A percentile compares a stretch with the other conserved stretches of the same genome.
Evolutionary conservation across 163 green algal species (phyloP).

Genomic region (Chlamydomonas reinhardtii): DNA sequence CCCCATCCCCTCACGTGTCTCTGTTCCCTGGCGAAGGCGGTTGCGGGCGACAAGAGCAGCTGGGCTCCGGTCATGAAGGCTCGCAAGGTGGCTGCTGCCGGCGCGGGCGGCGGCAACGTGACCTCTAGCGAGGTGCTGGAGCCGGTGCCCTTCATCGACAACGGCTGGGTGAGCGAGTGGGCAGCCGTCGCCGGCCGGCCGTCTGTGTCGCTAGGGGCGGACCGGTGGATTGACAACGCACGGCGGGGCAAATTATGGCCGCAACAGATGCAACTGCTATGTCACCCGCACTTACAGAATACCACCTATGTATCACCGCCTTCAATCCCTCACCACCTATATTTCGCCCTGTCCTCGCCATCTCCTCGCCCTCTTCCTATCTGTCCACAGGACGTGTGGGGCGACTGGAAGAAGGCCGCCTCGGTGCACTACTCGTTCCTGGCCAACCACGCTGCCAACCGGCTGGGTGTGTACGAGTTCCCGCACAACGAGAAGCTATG

Average conservation of each 20-base stretch:
- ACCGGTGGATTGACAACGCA: too few relatives aligned
- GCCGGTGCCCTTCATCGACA: slow-evolving; percentile 33
- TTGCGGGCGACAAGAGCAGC: slow-evolving; percentile 14
- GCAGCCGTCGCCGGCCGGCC: too few relatives aligned
- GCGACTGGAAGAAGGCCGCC: slow-evolving; percentile 34
- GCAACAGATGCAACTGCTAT: too few relatives aligned
- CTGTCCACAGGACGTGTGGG: slow-evolving; percentile 35
- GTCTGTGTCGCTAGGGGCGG: too few relatives aligned
- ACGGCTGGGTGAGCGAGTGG: slow-evolving; percentile 27
- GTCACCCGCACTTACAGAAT: too few relatives aligned
- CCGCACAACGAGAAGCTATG: slow-evolving; percentile 37
- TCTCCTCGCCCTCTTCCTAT: too few relatives aligned
- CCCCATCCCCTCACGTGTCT: too few relatives aligned
- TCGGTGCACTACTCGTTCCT: slow-evolving; percentile 51
- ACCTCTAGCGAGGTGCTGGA: neutral
- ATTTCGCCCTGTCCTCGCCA: too few relatives aligned
- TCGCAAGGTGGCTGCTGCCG: neutral
- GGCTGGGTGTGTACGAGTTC: slow-evolving; percentile 18
- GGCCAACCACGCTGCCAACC: slow-evolving; percentile 4
- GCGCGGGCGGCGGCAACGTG: neutral
- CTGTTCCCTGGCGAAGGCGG: too few relatives aligned
- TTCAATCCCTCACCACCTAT: too few relatives aligned
- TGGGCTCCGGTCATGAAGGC: slow-evolving; percentile 20
- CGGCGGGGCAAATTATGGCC: too few relatives aligned
- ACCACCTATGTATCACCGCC: too few relatives aligned